phyloP scores from a whole-genome alignment of 768 basidiomycete species.

The Boletus reticulatus region DNA sequence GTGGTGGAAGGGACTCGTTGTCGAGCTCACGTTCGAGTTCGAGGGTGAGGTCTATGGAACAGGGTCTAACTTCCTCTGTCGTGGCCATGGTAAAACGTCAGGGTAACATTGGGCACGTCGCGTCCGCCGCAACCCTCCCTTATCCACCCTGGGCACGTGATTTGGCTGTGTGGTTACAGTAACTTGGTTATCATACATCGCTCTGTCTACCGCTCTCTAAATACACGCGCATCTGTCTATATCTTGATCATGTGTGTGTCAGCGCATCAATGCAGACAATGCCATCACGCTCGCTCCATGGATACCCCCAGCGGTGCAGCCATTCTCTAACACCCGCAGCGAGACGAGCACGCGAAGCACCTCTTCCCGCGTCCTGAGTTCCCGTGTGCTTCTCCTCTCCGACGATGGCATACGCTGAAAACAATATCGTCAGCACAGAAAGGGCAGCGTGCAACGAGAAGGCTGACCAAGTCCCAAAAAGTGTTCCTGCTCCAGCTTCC shows the following conservation, averaged over 20 bases:
- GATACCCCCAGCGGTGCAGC: constrained; percentile 93
- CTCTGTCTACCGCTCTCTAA: neutral
- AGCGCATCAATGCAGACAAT: constrained; percentile 85
- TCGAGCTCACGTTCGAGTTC: constrained; percentile 78
- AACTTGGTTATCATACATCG: constrained; percentile 8
- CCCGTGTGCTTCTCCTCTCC: constrained; percentile 97
- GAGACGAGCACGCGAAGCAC: constrained; percentile 79
- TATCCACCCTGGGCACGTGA: constrained; percentile 12
- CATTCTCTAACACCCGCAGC: constrained; percentile 87
- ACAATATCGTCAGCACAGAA: constrained; percentile 10
- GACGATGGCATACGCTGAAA: constrained; percentile 78
- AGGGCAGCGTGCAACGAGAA: constrained; percentile 19
- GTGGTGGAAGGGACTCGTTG: constrained; percentile 56
- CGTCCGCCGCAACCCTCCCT: neutral
- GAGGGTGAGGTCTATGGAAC: constrained; percentile 74
- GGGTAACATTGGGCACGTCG: constrained; percentile 5
- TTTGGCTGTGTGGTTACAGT: neutral
- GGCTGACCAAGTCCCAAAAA: constrained; percentile 77
- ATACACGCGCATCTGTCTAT: constrained; percentile 5
- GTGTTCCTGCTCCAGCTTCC: constrained; percentile 80
- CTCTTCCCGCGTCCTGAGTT: constrained; percentile 79
- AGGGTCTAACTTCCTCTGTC: constrained; percentile 30
- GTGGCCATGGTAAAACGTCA: neutral
- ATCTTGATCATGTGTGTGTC: constrained; percentile 52
- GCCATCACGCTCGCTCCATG: constrained; percentile 92